Evolutionary conservation across 2,329 filamentous ascomycete species (phyloP), one percentile per base, ranked within the genome.

Genomic region (Anisogramma anomala): DNA sequence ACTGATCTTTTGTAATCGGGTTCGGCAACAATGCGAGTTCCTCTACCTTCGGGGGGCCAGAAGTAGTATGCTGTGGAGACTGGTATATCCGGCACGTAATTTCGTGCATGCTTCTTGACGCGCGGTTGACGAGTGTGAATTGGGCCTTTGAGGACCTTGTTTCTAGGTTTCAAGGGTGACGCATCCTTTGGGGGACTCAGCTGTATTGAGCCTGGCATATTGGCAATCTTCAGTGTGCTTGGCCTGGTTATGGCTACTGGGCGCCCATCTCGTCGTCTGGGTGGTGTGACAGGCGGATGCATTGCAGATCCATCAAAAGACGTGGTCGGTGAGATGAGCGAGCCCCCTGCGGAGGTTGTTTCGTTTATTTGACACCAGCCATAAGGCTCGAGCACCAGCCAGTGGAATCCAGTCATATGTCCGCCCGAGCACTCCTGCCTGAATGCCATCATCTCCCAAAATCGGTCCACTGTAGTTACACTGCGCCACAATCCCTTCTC

Each of bases 381-480:
- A 15, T 39, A 32, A 15, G 77, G 70, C 25, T 86, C 81, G 49
- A 95, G 82, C 0, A 95, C 80, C 19, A 95, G 65, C 89, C 93
- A 98, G 19, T 96, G 71, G 51, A 98, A 98, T 0, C 93, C 93
- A 0, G 94, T 93, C 55, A 94, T 71, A 14, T 88, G 73, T 0
- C 91, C 93, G 25, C 87, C 85, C 1, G 88, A 94, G 55, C 91
- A 98, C 56, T 98, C 91, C 58, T 96, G 91, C 42, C 91, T 72
- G 56, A 84, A 96, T 0, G 88, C 82, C 89, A 98, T 96, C 72
- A 94, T 83, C 48, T 98, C 91, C 91, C 91, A 98, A 55, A 98
- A 98, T 51, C 88, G 79, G n/a, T 88, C 84, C 30, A 98, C 65
- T 0, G 78, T 83, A 56, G 73, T 80, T 18, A 95, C 79, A 45